phyloP scores from a whole-genome alignment of 139 green algal genomes.

The Ostreobium quekettii region DNA sequence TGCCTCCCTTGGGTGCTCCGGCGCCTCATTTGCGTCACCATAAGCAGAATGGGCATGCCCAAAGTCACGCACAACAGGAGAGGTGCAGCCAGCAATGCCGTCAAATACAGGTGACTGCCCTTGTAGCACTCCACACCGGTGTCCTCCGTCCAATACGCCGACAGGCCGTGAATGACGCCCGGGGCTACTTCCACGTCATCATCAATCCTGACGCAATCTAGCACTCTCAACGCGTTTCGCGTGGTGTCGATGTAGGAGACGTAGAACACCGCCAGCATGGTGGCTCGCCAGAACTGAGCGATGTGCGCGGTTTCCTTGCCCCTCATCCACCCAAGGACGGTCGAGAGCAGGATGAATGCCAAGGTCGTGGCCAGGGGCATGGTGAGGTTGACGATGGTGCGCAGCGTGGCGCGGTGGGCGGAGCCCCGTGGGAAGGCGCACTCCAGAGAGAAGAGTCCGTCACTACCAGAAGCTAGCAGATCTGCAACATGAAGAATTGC shows the following conservation, averaged over 20 bases:
- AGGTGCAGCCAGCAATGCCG: not conserved
- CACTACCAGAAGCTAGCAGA: no score
- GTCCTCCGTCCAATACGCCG: slow-evolving; percentile 11
- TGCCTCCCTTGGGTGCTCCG: no score
- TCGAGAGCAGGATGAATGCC: not conserved
- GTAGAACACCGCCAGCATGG: not conserved
- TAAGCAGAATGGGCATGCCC: slow-evolving; percentile 1
- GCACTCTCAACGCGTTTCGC: not conserved
- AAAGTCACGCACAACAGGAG: slow-evolving; percentile 6
- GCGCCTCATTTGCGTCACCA: not conserved
- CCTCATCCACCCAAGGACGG: no score
- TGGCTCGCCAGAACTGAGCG: not conserved
- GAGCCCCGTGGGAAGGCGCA: no score
- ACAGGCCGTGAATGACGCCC: no score
- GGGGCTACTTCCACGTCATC: slow-evolving; percentile 2
- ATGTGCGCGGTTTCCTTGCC: not conserved
- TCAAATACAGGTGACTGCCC: not conserved
- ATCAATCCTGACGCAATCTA: not conserved
- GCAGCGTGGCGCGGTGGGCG: not conserved
- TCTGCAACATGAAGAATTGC: no score
- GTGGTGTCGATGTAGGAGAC: slow-evolving; percentile 13
- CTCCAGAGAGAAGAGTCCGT: no score
- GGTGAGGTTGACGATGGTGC: not conserved
- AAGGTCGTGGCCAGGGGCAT: not conserved
- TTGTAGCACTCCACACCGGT: slow-evolving; percentile 4